Base-by-base conservation (phyloP, 352 stramenopile species). In the Aphanomyces stellatus region DNA sequence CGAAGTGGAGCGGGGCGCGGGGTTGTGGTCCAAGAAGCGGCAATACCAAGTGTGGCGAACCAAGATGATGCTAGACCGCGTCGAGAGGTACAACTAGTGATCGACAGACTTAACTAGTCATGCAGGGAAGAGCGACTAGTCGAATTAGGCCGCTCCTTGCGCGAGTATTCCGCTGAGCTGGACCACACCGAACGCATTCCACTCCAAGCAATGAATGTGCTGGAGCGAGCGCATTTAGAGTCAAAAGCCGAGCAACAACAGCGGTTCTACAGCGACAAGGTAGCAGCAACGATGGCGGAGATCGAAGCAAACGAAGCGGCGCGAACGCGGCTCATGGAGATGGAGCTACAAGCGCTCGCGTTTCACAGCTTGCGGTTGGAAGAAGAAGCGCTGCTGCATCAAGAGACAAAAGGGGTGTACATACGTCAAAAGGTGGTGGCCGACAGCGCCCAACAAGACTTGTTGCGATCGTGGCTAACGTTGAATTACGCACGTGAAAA, bases 401-500 rank as follows among this genome's bases (percentile, higher is more conserved):
- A 42, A 7, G 60, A 69, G 7, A 61, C 48, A 4, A 53, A 35
- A 57, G 56, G 17, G 0, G 30, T 28, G n/a, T 53, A 22, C 37
- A 61, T 15, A 30, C 63, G 10, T 30, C 15, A 22, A 43, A 69
- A 34, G 30, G 49, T 34, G 1, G 33, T 24, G 25, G 19, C 13
- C 7, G 49, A 57, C 30, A 33, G n/a, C 7, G 30, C 19, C 1
- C 49, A 57, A 24, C 49, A 35, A 35, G 75, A 88, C 53, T 69
- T 81, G 31, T 66, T 80, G 19, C 72, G 84, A 1, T 71, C 80
- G 35, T 87, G 86, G 61, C 60, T 90, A 27, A 30, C 88, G 28
- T 57, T 81, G 28, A 88, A 81, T 61, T 91, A 91, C 67, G 77
- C 82, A 5, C 80, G 82, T 2, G 84, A 92, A 56, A 61, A 69